Conservation (phyloP, 768 basidiomycete species). For the Leccinum variicolor region DNA sequence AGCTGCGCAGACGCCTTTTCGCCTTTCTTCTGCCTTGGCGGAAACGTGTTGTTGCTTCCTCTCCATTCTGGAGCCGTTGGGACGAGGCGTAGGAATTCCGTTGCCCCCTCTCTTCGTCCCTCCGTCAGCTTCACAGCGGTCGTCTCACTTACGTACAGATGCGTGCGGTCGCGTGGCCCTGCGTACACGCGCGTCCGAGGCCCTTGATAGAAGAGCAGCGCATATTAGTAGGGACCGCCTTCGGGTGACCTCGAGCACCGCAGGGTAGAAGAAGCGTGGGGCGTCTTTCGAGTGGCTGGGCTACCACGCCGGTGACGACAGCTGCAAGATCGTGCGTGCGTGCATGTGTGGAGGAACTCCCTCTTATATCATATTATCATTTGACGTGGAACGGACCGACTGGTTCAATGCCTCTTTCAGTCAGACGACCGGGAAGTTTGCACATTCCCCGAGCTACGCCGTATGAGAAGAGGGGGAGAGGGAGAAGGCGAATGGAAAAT, state of each 20-base stretch:
- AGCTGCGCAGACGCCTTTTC: conserved; percentile 5
- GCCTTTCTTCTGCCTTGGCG: background rate
- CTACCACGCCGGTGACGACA: background rate
- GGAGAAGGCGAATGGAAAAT: background rate
- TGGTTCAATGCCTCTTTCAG: background rate
- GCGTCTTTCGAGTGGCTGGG: background rate
- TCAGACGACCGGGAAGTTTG: background rate
- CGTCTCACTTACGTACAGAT: conserved; percentile 6
- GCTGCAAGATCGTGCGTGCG: background rate
- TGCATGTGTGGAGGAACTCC: background rate
- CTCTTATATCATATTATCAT: conserved; percentile 4
- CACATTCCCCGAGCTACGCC: background rate
- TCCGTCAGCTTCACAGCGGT: background rate
- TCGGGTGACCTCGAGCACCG: conserved; percentile 2
- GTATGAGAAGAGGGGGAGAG: background rate
- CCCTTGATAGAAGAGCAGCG: background rate
- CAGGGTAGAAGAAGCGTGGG: conserved; percentile 5
- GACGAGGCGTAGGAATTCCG: conserved; percentile 2
- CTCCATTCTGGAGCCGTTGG: conserved; percentile 10
- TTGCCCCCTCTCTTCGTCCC: background rate
- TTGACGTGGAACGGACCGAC: background rate
- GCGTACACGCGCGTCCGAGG: conserved; percentile 12
- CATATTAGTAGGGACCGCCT: conserved; percentile 1
- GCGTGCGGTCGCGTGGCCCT: conserved; percentile 6
- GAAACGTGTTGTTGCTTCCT: conserved; percentile 25